Evolutionary conservation across 805 yeast species (phyloP).

Genomic region (Candida alai): DNA sequence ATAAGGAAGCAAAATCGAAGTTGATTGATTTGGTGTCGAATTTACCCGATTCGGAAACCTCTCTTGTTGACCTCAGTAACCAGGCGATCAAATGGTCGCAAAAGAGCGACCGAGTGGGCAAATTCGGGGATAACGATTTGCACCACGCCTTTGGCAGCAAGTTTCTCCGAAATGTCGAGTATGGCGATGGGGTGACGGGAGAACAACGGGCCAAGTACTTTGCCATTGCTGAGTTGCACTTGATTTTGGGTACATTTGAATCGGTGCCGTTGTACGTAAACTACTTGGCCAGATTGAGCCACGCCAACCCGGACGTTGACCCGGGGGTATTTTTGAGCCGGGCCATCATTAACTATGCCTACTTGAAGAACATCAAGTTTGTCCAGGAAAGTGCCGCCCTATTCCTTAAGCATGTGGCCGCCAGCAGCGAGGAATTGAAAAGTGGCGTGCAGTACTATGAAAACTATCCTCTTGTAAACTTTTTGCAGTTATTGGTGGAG

Average conservation of each 20-base stretch:
- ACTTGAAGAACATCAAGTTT: slow-evolving; percentile 61
- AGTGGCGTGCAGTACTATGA: slow-evolving; percentile 35
- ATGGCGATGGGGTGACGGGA: slow-evolving; percentile 13
- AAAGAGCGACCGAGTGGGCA: slow-evolving; percentile 34
- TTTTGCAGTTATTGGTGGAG: slow-evolving; percentile 60
- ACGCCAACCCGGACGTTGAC: slow-evolving; percentile 19
- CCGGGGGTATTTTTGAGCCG: slow-evolving; percentile 46
- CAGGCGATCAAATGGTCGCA: slow-evolving; percentile 68
- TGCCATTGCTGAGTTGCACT: slow-evolving; percentile 69
- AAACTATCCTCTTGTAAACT: slow-evolving; percentile 51
- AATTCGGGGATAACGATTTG: slow-evolving; percentile 71
- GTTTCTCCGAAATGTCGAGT: slow-evolving; percentile 38
- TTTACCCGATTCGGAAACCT: slow-evolving; percentile 40
- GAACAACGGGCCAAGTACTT: slow-evolving; percentile 34
- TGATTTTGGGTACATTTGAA: slow-evolving; percentile 62
- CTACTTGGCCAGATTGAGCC: slow-evolving; percentile 45
- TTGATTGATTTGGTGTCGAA: slow-evolving; percentile 45
- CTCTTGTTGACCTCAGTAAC: slow-evolving; percentile 62
- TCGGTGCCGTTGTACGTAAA: slow-evolving; percentile 38
- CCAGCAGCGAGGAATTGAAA: slow-evolving; percentile 20
- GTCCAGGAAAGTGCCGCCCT: slow-evolving; percentile 36
- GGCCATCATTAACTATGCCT: slow-evolving; percentile 71
- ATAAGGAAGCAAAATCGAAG: slow-evolving; percentile 41
- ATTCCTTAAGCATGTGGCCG: slow-evolving; percentile 16
- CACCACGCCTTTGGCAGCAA: slow-evolving; percentile 72